Evolutionary conservation across 2,329 filamentous ascomycete genomes (phyloP).

Genomic region (Ilyonectria destructans): DNA sequence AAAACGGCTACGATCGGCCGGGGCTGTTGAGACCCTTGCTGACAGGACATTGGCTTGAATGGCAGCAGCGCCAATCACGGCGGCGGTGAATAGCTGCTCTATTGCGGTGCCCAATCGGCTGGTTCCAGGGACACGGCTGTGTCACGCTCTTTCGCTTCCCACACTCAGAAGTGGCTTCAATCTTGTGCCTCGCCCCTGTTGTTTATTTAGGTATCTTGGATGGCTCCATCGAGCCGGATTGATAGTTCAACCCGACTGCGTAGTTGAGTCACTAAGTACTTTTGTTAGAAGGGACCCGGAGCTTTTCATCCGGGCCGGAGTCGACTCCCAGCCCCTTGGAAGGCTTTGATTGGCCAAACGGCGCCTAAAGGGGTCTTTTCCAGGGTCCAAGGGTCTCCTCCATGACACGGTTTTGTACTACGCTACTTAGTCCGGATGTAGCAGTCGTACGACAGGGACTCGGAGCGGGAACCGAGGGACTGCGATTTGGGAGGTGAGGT

Average conservation of each 20-base stretch:
- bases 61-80: conserved; percentile 42
- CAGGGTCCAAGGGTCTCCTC: conserved; percentile 43
- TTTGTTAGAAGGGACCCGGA: conserved; percentile 40
- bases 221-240: conserved; percentile 15
- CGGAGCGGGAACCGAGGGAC: conserved; percentile 33
- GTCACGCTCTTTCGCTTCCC: conserved; percentile 38
- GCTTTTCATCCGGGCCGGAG: conserved; percentile 41
- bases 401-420: conserved; percentile 33
- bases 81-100: conserved; percentile 30
- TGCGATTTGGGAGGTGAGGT: conserved; percentile 13
- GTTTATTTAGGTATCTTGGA: conserved; percentile 20
- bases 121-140: conserved; percentile 36
- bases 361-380: conserved; percentile 35
- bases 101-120: conserved; percentile 37
- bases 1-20: conserved; percentile 44
- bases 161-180: conserved; percentile 31
- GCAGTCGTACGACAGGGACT: conserved; percentile 37
- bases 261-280: conserved; percentile 28
- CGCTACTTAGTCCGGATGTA: conserved; percentile 43
- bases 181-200: conserved; percentile 18
- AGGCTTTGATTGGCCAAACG: conserved; percentile 38
- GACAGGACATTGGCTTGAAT: conserved; percentile 37
- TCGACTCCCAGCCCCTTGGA: conserved; percentile 13
- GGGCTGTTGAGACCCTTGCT: conserved; percentile 43
- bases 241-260: conserved; percentile 4